These are phyloP conservation scores for Porodaedalea pini DNA, from an alignment of 1,284 basidiomycete species.

Conservation along the genomic window DNA sequence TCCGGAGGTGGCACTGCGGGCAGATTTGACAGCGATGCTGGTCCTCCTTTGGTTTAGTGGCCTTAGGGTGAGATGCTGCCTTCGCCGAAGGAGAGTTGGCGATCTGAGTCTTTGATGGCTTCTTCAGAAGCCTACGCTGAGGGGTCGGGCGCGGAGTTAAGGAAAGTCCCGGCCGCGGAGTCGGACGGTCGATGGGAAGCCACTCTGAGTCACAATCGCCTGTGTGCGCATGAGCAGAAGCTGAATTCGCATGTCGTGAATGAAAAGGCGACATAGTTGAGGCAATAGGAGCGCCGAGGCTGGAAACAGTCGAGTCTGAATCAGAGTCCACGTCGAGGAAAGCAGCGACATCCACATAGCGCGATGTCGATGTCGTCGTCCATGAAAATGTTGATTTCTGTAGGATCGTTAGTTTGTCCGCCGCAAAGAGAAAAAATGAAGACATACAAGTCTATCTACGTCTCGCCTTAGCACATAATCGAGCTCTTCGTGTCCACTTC, in stretches of 20 bases:
- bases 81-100: not conserved
- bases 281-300: not conserved
- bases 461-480: slow-evolving; percentile 6
- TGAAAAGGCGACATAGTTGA: not conserved
- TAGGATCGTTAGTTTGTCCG: not conserved
- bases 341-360: slow-evolving; percentile 18
- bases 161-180: not conserved
- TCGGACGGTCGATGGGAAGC: slow-evolving; percentile 12
- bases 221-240: not conserved
- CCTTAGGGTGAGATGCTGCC: not conserved
- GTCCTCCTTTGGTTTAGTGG: not conserved
- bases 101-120: slow-evolving; percentile 3
- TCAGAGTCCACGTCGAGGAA: slow-evolving; percentile 14
- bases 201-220: slow-evolving; percentile 12
- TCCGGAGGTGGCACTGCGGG: slow-evolving; percentile 3
- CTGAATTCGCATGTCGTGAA: not conserved
- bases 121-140: slow-evolving; percentile 6
- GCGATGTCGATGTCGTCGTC: slow-evolving; percentile 20
- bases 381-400: slow-evolving; percentile 22
- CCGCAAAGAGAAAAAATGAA: not conserved
- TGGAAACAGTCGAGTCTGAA: slow-evolving; percentile 3
- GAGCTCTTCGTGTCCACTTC: slow-evolving; percentile 1
- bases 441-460: slow-evolving; percentile 12
- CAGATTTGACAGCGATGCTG: not conserved
- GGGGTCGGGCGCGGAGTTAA: not conserved